phyloP scores from a whole-genome alignment of 495 filamentous ascomycete genomes.

The Penicillium verhagenii region DNA sequence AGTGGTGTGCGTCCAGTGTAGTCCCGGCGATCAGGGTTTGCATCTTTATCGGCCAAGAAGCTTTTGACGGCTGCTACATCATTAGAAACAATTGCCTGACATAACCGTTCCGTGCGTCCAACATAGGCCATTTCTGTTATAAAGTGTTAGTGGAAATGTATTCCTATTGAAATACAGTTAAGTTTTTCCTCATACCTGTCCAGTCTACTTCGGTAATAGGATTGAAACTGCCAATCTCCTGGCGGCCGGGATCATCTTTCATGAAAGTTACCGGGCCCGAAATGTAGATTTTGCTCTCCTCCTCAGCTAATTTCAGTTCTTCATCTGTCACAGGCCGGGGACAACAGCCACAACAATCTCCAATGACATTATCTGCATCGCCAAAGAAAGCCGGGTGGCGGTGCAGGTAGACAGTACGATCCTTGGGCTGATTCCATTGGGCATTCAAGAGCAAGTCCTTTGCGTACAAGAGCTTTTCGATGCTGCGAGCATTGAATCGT shows the following conservation, averaged over 20 bases:
- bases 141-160: not conserved
- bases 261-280: slow-evolving; percentile 69
- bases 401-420: slow-evolving; percentile 70
- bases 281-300: slow-evolving; percentile 71
- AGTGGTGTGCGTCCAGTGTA: slow-evolving; percentile 79
- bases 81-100: slow-evolving; percentile 77
- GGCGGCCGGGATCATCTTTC: slow-evolving; percentile 75
- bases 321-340: slow-evolving; percentile 65
- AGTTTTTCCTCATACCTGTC: slow-evolving; percentile 58
- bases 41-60: slow-evolving; percentile 61
- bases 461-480: slow-evolving; percentile 75
- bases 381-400: slow-evolving; percentile 78
- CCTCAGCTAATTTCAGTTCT: slow-evolving; percentile 63
- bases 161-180: not conserved
- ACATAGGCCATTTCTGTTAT: slow-evolving; percentile 62
- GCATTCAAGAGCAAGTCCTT: slow-evolving; percentile 81
- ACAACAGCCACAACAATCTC: slow-evolving; percentile 78
- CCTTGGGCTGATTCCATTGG: slow-evolving; percentile 75
- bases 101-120: slow-evolving; percentile 53
- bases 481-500: slow-evolving; percentile 66
- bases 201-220: slow-evolving; percentile 79
- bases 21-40: slow-evolving; percentile 64
- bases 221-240: slow-evolving; percentile 71
- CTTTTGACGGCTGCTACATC: slow-evolving; percentile 64
- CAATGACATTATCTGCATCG: slow-evolving; percentile 61